These are phyloP conservation scores for Aspergillus fijiensis DNA, from an alignment of 2,329 filamentous ascomycete species.

Conservation along the genomic window DNA sequence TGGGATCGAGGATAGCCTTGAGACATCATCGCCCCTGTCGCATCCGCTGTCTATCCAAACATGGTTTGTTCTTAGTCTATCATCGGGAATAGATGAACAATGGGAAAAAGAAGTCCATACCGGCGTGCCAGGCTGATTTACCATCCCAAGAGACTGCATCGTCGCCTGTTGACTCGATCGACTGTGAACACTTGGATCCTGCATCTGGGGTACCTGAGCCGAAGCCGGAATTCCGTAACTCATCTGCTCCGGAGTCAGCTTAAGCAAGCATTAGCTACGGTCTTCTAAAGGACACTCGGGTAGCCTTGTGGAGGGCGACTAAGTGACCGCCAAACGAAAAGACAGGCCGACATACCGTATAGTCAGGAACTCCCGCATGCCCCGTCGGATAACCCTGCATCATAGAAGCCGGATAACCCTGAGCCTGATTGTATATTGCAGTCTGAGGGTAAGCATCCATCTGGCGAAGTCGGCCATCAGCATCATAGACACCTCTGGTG, in stretches of 20 bases:
- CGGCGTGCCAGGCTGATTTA: slow-evolving; percentile 40
- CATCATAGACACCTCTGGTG: slow-evolving; percentile 36
- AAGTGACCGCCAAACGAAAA: slow-evolving; percentile 5
- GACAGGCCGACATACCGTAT: slow-evolving; percentile 33
- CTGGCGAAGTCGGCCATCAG: slow-evolving; percentile 38
- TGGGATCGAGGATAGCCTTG: slow-evolving; percentile 37
- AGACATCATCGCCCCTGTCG: slow-evolving; percentile 38
- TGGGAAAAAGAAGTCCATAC: slow-evolving; percentile 33
- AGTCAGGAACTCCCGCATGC: slow-evolving; percentile 38
- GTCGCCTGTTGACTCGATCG: slow-evolving; percentile 38
- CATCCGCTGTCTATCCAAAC: slow-evolving; percentile 35
- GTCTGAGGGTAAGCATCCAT: slow-evolving; percentile 40
- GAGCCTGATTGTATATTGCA: slow-evolving; percentile 34
- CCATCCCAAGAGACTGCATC: slow-evolving; percentile 38
- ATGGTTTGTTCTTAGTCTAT: slow-evolving; percentile 31
- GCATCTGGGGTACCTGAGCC: slow-evolving; percentile 35
- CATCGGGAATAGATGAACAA: slow-evolving; percentile 10
- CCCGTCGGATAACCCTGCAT: slow-evolving; percentile 37
- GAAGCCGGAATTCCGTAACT: slow-evolving; percentile 36
- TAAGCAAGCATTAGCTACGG: neutral
- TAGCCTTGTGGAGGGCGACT: slow-evolving; percentile 18
- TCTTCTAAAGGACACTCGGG: slow-evolving; percentile 2
- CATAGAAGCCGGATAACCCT: slow-evolving; percentile 35
- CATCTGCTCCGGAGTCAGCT: slow-evolving; percentile 29
- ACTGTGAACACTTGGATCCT: slow-evolving; percentile 34